Evolutionary conservation across 1,284 basidiomycete genomes (phyloP).

Genomic region (Neotropicomus parvogracilis): DNA sequence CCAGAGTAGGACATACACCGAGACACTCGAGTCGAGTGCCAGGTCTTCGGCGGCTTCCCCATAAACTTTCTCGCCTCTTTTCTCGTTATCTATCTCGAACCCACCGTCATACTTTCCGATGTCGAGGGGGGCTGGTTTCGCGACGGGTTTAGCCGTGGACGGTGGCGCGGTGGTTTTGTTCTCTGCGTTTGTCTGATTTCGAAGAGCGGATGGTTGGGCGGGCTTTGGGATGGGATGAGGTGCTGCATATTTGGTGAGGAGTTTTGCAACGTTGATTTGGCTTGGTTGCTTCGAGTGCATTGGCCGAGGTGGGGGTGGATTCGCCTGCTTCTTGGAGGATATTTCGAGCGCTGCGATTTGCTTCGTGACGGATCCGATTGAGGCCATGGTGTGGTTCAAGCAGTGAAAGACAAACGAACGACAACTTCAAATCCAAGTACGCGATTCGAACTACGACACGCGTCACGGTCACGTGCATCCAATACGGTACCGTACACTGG

Average conservation of each 20-base stretch:
- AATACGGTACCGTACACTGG: too few species aligned
- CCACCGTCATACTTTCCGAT: constrained; percentile 87
- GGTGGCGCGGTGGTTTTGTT: constrained; percentile 27
- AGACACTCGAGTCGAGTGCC: constrained; percentile 73
- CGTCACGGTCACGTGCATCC: constrained; percentile 28
- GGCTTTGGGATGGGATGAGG: constrained; percentile 45
- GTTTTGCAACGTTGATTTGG: constrained; percentile 57
- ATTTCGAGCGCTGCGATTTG: constrained; percentile 51
- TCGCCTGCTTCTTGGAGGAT: constrained; percentile 40
- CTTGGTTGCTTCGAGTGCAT: constrained; percentile 51
- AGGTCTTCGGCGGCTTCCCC: constrained; percentile 74
- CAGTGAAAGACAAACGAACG: background rate
- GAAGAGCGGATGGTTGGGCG: constrained; percentile 38
- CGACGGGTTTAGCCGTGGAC: constrained; percentile 15
- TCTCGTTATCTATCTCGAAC: constrained; percentile 75
- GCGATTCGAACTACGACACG: constrained; percentile 19
- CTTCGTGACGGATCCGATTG: constrained; percentile 43
- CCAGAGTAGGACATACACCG: constrained; percentile 44
- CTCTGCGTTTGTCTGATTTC: constrained; percentile 35
- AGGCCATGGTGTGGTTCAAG: constrained; percentile 34
- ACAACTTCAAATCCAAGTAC: constrained; percentile 3
- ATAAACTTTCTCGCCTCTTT: constrained; percentile 55
- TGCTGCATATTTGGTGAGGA: constrained; percentile 64
- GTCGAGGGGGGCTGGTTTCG: constrained; percentile 45
- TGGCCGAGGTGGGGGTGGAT: constrained; percentile 31